A percentile compares a stretch with the other conserved stretches of the same genome.
These are phyloP conservation scores for Candida nanaspora DNA, from an alignment of 805 yeast species.

Conservation along the genomic window DNA sequence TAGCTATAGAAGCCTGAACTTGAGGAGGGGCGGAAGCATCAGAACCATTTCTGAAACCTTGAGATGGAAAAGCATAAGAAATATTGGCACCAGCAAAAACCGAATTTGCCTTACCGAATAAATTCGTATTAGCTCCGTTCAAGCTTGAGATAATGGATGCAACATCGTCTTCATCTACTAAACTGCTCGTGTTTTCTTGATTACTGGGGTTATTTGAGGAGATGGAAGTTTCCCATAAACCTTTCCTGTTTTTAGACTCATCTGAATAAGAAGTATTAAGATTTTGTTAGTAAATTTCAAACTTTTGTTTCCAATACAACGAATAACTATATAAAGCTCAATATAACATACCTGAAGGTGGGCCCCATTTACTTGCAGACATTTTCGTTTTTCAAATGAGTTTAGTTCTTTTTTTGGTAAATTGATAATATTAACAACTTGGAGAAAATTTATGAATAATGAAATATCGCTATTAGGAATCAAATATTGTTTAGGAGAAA, in stretches of 20 bases:
- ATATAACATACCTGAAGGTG: slow-evolving; percentile 13
- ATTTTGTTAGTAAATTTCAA: neutral
- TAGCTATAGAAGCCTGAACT: neutral
- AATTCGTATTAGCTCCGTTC: slow-evolving; percentile 14
- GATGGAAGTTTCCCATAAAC: too few relatives aligned
- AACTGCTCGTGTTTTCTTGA: slow-evolving; percentile 20
- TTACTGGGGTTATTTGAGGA: neutral
- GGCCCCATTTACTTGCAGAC: neutral
- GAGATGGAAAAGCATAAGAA: slow-evolving; percentile 5
- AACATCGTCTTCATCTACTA: slow-evolving; percentile 19
- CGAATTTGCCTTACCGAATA: slow-evolving; percentile 18
- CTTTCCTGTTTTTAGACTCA: too few relatives aligned
- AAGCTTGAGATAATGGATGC: slow-evolving; percentile 26
- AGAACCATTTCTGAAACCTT: neutral
- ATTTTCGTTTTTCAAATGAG: too few relatives aligned
- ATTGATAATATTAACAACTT: too few relatives aligned
- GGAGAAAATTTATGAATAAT: neutral
- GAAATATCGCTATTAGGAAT: too few relatives aligned
- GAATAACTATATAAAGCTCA: neutral
- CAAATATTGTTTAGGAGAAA: too few relatives aligned
- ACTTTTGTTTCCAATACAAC: neutral
- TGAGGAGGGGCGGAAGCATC: slow-evolving; percentile 1
- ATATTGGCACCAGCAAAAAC: slow-evolving; percentile 16
- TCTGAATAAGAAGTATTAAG: too few relatives aligned
- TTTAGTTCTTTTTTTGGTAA: too few relatives aligned